These are phyloP conservation scores for Brassica rapa DNA, from an alignment of 345 rosid genomes.

Conservation along the genomic window DNA sequence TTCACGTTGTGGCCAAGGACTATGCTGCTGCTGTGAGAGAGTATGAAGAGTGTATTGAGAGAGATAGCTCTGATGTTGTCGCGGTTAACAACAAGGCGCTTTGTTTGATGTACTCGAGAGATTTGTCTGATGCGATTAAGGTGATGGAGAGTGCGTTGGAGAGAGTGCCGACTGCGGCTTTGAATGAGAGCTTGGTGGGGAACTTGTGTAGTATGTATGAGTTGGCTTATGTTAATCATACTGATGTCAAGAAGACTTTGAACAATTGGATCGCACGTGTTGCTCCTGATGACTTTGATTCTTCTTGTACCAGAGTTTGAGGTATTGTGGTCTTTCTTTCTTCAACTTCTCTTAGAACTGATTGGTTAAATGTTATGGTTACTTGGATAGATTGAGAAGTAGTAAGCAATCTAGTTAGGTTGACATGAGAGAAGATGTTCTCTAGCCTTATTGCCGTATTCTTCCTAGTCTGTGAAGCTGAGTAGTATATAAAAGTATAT, in stretches of 20 bases:
- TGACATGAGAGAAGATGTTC: not conserved
- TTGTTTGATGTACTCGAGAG: slow-evolving; percentile 93
- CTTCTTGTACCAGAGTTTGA: slow-evolving; percentile 82
- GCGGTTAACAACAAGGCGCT: slow-evolving; percentile 85
- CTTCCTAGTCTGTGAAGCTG: not conserved
- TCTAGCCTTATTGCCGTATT: not conserved
- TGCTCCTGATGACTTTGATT: slow-evolving; percentile 95
- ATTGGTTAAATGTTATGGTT: not conserved
- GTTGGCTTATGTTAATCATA: slow-evolving; percentile 88
- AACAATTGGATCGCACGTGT: slow-evolving; percentile 84
- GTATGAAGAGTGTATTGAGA: slow-evolving; percentile 87
- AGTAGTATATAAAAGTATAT: not conserved
- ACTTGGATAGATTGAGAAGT: not conserved
- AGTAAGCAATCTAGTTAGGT: not conserved
- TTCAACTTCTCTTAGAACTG: not conserved
- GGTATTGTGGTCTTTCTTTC: slow-evolving; percentile 27
- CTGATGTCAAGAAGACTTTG: slow-evolving; percentile 77
- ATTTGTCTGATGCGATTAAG: slow-evolving; percentile 82
- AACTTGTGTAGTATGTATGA: slow-evolving; percentile 98
- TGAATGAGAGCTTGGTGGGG: slow-evolving; percentile 88
- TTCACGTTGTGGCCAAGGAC: slow-evolving; percentile 86
- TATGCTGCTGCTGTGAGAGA: slow-evolving; percentile 88
- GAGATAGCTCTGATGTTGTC: slow-evolving; percentile 68
- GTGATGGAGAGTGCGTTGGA: slow-evolving; percentile 84
- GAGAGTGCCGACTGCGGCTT: slow-evolving; percentile 78